Percentiles rank a stretch among this genome's conserved stretches.
Conservation (phyloP, 192 early-diverging fungal species). For the Mortierella hygrophila region DNA sequence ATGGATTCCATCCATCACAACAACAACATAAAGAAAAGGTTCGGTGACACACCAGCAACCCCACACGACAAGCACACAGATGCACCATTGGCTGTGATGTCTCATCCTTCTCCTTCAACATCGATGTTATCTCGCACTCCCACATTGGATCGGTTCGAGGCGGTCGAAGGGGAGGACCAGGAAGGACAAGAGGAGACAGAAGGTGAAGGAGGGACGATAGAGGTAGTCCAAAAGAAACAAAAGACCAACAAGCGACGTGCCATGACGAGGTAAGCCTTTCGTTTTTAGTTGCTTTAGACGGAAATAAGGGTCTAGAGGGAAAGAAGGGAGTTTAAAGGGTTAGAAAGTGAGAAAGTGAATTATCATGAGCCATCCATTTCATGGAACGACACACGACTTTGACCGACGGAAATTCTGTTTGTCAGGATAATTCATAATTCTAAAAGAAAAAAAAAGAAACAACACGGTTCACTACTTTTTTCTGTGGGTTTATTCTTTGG, state of each 20-base stretch:
- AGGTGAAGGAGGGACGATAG: neutral
- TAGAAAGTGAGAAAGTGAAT: neutral
- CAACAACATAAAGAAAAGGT: neutral
- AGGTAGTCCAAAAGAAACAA: neutral
- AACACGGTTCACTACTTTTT: neutral
- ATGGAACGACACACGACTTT: neutral
- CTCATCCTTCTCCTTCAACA: neutral
- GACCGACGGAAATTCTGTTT: slow-evolving; percentile 13
- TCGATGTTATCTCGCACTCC: neutral
- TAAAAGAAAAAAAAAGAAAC: too few relatives aligned
- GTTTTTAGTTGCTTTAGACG: neutral
- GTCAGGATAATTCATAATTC: neutral
- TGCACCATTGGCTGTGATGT: neutral
- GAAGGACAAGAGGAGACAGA: neutral
- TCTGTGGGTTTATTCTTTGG: neutral
- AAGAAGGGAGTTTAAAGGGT: neutral
- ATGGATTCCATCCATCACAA: neutral
- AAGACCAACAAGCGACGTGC: neutral
- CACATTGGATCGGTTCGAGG: slow-evolving; percentile 1
- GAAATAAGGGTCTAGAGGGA: neutral
- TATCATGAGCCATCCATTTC: neutral
- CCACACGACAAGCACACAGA: neutral
- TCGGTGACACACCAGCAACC: neutral
- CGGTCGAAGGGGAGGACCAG: neutral
- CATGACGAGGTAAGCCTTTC: neutral